Base-by-base conservation (phyloP, 2,329 filamentous ascomycete species). In the Pseudogymnoascus sp. region DNA sequence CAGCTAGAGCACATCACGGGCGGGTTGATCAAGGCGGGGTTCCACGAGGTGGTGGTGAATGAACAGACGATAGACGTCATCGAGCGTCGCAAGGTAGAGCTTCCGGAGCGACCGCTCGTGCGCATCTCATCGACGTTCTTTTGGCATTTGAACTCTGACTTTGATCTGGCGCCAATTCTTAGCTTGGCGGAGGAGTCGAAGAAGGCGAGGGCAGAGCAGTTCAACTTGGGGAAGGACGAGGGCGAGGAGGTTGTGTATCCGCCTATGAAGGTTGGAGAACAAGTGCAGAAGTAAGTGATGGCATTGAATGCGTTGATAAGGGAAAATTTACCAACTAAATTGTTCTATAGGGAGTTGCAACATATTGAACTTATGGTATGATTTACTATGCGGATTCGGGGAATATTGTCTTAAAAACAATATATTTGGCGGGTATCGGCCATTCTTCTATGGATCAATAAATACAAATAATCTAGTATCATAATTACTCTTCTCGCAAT, bases 1-100 rank as follows among this genome's bases (percentile, higher is more conserved):
- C 83, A 86, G 74, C 76, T 86, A 62, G 83, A 86, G 76, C 80
- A 86, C 73, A 72, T 84, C 59, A 85, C 83, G 0, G 83, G 83
- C 58, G 83, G 83, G 0, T 78, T 86, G 35, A 76, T 86, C 72
- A 85, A 84, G 71, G 83, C 83, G 1, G 83, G 83, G 3, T 86
- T 77, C 73, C 83, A 86, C 73, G 83, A 86, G 75, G 83, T 86
- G 0, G 80, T 84, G 1, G 80, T 85, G 64, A 85, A 80, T 70
- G 76, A 80, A 6, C 71, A 74, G 65, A 86, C 83, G 0, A 63
- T 82, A 1, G 74, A 74, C 10, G 77, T 78, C 2, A 77, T 85
- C 3, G 75, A 76, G 64, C 69, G 69, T 59, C 77, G 83, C 39
- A 74, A 71, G 61, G 60, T 39, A 0, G 73, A 78, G 42, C 67